These are phyloP conservation scores for Tuber melanosporum DNA, from an alignment of 495 filamentous ascomycete genomes.

Conservation along the genomic window DNA sequence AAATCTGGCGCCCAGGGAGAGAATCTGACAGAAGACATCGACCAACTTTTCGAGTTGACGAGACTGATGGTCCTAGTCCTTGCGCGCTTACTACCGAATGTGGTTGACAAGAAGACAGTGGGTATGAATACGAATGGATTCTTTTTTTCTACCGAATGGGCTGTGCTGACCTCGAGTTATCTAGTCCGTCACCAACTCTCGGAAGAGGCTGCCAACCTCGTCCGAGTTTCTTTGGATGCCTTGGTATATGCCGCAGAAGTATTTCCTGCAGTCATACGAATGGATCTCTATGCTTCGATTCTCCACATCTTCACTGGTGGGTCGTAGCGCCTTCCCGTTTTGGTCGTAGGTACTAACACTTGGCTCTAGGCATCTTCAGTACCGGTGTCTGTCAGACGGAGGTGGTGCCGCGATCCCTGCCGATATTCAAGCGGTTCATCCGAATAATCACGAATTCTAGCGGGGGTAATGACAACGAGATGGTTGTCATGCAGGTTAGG, in stretches of 20 bases:
- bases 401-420: conserved; percentile 83
- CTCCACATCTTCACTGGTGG: conserved; percentile 82
- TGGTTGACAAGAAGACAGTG: conserved; percentile 61
- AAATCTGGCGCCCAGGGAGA: conserved; percentile 58
- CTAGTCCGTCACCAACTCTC: conserved; percentile 63
- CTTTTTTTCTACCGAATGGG: conserved; percentile 11
- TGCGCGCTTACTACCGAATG: conserved; percentile 75
- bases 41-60: conserved; percentile 95
- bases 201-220: conserved; percentile 77
- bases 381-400: conserved; percentile 78
- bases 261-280: conserved; percentile 92
- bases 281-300: conserved; percentile 93
- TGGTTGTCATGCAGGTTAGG: conserved; percentile 39
- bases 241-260: conserved; percentile 90
- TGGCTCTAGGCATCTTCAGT: conserved; percentile 59
- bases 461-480: conserved; percentile 38
- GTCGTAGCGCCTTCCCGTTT: not conserved
- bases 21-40: conserved; percentile 88
- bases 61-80: conserved; percentile 91
- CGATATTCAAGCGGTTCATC: conserved; percentile 87
- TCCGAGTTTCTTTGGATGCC: conserved; percentile 71
- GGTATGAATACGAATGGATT: conserved; percentile 28
- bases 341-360: conserved; percentile 6
- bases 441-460: conserved; percentile 56
- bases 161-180: conserved; percentile 3